Conservation (phyloP, 371 early-diverging fungal species). For the Mortierella sp. region DNA sequence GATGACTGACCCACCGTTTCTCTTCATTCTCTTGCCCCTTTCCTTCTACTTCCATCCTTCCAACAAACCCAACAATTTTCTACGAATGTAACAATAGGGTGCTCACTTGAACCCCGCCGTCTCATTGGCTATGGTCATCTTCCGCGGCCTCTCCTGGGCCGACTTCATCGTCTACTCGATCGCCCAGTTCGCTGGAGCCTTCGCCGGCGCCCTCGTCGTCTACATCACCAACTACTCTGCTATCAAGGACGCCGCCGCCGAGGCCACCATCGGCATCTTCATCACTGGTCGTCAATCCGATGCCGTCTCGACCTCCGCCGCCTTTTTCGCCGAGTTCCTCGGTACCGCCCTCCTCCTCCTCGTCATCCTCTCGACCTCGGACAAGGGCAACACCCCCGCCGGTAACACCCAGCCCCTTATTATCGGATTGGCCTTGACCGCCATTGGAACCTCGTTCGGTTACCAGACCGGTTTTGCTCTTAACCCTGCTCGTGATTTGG, state of each 20-base stretch:
- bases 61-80: background rate
- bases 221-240: constrained; percentile 65
- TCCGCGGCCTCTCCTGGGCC: constrained; percentile 75
- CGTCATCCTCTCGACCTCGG: constrained; percentile 79
- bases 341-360: constrained; percentile 84
- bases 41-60: background rate
- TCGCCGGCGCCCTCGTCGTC: constrained; percentile 78
- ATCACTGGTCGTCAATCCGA: constrained; percentile 71
- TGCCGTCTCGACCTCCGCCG: constrained; percentile 68
- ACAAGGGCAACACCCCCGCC: constrained; percentile 77
- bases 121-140: constrained; percentile 77
- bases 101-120: constrained; percentile 89
- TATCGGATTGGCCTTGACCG: constrained; percentile 76
- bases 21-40: background rate
- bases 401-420: constrained; percentile 63
- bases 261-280: constrained; percentile 79
- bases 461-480: constrained; percentile 85
- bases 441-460: constrained; percentile 74
- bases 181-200: constrained; percentile 79
- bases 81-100: constrained; percentile 62
- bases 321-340: constrained; percentile 82
- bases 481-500: constrained; percentile 93
- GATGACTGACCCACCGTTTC: background rate
- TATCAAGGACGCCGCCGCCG: constrained; percentile 51
- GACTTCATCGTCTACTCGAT: constrained; percentile 73